A percentile compares a stretch with the other conserved stretches of the same genome.
Evolutionary conservation across 164 flowering plant species (phyloP).

Genomic region (Tetracentron sinense): DNA sequence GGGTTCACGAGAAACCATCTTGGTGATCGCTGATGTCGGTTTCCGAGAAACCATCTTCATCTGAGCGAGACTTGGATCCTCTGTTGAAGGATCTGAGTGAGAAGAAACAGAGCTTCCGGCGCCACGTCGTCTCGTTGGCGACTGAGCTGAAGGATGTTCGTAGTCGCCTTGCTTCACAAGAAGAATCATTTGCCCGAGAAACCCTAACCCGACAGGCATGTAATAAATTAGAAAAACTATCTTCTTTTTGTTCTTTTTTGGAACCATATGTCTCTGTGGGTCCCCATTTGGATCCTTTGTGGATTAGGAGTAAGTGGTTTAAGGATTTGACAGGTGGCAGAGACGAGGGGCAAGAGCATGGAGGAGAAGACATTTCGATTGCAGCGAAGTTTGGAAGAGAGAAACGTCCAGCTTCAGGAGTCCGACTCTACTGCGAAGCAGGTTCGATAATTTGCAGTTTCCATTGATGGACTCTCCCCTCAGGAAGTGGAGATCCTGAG

Average conservation of each 20-base stretch:
- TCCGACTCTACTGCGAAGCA: conserved; percentile 53
- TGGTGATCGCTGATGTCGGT: conserved; percentile 32
- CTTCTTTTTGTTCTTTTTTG: background rate
- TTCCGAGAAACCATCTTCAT: conserved; percentile 13
- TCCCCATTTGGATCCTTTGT: background rate
- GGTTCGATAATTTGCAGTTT: conserved; percentile 34
- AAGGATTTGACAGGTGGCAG: conserved; percentile 48
- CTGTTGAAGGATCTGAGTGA: too few species aligned
- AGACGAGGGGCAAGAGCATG: conserved; percentile 56
- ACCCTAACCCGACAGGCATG: conserved; percentile 74
- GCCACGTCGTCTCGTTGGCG: too few species aligned
- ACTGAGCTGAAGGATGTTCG: too few species aligned
- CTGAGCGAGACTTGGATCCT: conserved; percentile 43
- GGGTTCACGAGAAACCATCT: too few species aligned
- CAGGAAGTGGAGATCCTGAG: too few species aligned
- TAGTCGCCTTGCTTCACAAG: conserved; percentile 53
- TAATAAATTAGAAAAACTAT: conserved; percentile 1
- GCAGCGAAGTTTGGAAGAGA: conserved; percentile 69
- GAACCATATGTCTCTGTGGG: conserved; percentile 1
- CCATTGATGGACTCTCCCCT: background rate
- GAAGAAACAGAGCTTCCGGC: conserved; percentile 69
- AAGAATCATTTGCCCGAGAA: too few species aligned
- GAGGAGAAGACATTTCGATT: conserved; percentile 60
- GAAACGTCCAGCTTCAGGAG: conserved; percentile 48
- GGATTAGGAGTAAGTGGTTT: background rate